Conservation (phyloP, 768 basidiomycete genomes). For the Holtermannia corniformis region DNA sequence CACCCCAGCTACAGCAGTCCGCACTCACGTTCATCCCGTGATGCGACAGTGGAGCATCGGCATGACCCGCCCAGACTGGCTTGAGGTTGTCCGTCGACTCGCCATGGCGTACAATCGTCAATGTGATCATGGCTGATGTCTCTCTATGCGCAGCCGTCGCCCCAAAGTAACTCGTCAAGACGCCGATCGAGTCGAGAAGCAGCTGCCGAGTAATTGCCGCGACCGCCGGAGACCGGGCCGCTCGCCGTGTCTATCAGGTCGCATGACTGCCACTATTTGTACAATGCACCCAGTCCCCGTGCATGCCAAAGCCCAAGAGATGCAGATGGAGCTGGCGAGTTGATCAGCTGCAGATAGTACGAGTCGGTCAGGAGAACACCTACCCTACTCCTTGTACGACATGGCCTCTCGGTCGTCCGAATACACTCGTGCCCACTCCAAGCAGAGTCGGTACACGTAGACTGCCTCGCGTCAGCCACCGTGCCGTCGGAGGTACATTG, state of each 20-base stretch:
- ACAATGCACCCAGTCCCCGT: no score
- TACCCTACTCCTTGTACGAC: constrained; percentile 38
- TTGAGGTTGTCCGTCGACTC: constrained; percentile 41
- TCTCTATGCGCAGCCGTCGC: no score
- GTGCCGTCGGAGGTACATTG: constrained; percentile 5
- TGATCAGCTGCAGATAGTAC: no score
- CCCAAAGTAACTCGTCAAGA: no score
- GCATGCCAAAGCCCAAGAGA: no score
- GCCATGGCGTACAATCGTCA: constrained; percentile 31
- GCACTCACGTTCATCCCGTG: constrained; percentile 36
- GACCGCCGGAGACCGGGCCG: no score
- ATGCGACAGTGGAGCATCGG: constrained; percentile 38
- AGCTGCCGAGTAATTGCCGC: no score
- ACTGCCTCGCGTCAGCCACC: constrained; percentile 9
- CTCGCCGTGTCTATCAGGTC: no score
- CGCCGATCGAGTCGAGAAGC: no score
- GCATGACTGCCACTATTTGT: no score
- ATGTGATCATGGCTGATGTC: constrained; percentile 15
- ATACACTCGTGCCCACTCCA: constrained; percentile 80
- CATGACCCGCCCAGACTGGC: constrained; percentile 39
- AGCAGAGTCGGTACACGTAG: constrained; percentile 69
- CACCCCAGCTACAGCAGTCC: not conserved
- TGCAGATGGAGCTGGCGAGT: no score
- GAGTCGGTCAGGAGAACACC: no score
- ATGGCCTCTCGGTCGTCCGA: constrained; percentile 67